A percentile compares a stretch with the other conserved stretches of the same genome.
Evolutionary conservation across 2,329 filamentous ascomycete genomes (phyloP).

Genomic region (Endoconidiophora laricicola): DNA sequence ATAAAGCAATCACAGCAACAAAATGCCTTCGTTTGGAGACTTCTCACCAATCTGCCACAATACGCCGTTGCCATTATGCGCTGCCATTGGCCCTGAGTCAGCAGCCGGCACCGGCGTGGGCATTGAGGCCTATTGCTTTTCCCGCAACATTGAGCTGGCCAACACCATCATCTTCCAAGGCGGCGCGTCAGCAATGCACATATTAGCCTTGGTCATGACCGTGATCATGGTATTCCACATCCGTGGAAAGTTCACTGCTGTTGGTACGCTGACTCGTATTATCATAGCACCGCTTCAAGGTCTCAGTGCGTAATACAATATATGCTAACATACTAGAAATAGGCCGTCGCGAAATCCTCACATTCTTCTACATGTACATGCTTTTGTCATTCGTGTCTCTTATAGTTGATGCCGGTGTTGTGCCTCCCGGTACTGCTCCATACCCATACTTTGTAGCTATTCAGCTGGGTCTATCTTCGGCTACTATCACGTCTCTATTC

Average conservation of each 20-base stretch:
- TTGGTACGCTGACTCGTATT: slow-evolving; percentile 43
- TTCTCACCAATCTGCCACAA: slow-evolving; percentile 75
- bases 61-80: slow-evolving; percentile 73
- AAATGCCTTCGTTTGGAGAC: slow-evolving; percentile 74
- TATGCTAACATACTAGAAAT: slow-evolving; percentile 9
- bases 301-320: neutral
- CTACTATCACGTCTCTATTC: slow-evolving; percentile 72
- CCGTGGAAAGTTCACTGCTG: slow-evolving; percentile 92
- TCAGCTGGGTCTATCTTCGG: slow-evolving; percentile 71
- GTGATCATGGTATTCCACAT: slow-evolving; percentile 96
- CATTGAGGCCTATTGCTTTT: slow-evolving; percentile 82
- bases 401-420: slow-evolving; percentile 80
- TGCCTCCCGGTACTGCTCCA: slow-evolving; percentile 61
- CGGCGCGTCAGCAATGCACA: slow-evolving; percentile 82
- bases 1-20: neutral
- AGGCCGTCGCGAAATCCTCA: slow-evolving; percentile 55
- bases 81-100: slow-evolving; percentile 61
- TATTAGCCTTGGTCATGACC: slow-evolving; percentile 78
- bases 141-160: slow-evolving; percentile 84
- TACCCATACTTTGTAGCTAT: slow-evolving; percentile 86
- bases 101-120: slow-evolving; percentile 51
- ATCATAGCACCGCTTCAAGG: neutral
- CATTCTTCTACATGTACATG: slow-evolving; percentile 96
- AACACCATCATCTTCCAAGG: slow-evolving; percentile 98
- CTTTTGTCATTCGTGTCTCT: slow-evolving; percentile 76